Evolutionary conservation across 1,139 yeast species (phyloP).

Genomic region (Blastobotrys persicus): DNA sequence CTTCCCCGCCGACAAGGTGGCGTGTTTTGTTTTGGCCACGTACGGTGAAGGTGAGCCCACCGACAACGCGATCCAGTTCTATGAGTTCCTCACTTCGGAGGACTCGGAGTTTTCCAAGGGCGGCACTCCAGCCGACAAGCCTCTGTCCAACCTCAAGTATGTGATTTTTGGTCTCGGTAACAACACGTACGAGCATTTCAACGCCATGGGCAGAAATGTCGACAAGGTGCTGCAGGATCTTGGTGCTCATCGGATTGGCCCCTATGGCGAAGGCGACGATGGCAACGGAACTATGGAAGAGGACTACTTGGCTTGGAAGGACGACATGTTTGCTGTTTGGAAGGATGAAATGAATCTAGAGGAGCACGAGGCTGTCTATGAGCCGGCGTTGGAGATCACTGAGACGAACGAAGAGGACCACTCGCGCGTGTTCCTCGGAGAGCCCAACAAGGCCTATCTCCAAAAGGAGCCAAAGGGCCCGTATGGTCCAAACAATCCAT

Average conservation of each 20-base stretch:
- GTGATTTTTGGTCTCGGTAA: slow-evolving; percentile 90
- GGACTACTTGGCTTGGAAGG: slow-evolving; percentile 93
- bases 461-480: slow-evolving; percentile 63
- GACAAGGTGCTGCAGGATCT: slow-evolving; percentile 50
- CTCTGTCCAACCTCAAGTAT: slow-evolving; percentile 61
- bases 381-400: slow-evolving; percentile 61
- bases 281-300: slow-evolving; percentile 95
- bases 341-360: slow-evolving; percentile 63
- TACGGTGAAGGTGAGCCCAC: slow-evolving; percentile 99
- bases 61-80: slow-evolving; percentile 80
- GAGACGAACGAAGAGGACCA: slow-evolving; percentile 39
- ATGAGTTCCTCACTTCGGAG: slow-evolving; percentile 40
- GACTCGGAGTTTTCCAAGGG: slow-evolving; percentile 38
- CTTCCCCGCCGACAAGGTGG: slow-evolving; percentile 53
- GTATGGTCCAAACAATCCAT: slow-evolving; percentile 80
- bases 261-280: slow-evolving; percentile 88
- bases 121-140: slow-evolving; percentile 52
- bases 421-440: slow-evolving; percentile 71
- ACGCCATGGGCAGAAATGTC: slow-evolving; percentile 72
- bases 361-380: slow-evolving; percentile 74
- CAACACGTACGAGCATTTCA: slow-evolving; percentile 87
- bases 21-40: slow-evolving; percentile 80
- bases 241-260: slow-evolving; percentile 72
- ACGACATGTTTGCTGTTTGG: slow-evolving; percentile 62
- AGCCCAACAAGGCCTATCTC: slow-evolving; percentile 69